Base-by-base conservation (phyloP, 2,329 filamentous ascomycete genomes). In the Alternaria arbusti region DNA sequence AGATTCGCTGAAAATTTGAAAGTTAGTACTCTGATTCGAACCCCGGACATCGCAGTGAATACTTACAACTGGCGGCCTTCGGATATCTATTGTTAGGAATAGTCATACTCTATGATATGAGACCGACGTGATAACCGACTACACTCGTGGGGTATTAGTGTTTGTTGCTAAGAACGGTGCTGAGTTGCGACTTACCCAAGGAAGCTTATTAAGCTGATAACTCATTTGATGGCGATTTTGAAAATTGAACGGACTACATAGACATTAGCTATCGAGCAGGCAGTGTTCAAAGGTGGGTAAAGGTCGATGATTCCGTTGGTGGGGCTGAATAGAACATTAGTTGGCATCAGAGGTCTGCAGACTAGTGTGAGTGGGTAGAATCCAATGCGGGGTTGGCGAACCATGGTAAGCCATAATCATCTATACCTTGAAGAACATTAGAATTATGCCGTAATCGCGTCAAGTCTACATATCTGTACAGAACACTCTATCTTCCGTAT, bases 71-170 rank as follows among this genome's bases (percentile, higher is more conserved):
- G 74, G 74, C 70, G 74, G 68, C 74, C 74, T 77, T 77, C 69
- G 74, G 74, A 77, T 77, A 56, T 71, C 73, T 66, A 52, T 63
- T 65, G 56, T 56, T 57, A 28, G 15, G 66, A 74, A 60, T 58
- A 76, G 71, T 77, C 75, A 77, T 72, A 74, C 61, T 23, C 61
- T 63, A 54, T 52, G 58, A 64, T 76, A 76, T 77, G 75, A 77
- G 75, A 77, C 74, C 74, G 69, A 77, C 74, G 74, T 77, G 73
- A 77, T 76, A 76, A 77, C 74, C 74, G 67, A 76, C 75, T 77
- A 77, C 74, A 77, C 75, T 40, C 6, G 36, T 40, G 36, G 36
- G 36, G 36, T 40, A 40, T 40, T 40, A 40, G 36, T n/a, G n/a
- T 40, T 40, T 3, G 2, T 40, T 40, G 0, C 36, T 17, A 10